Percentiles rank a stretch among this genome's conserved stretches.
These are phyloP conservation scores for Colletotrichum paranaense DNA, from an alignment of 2,329 filamentous ascomycete species.

Conservation along the genomic window DNA sequence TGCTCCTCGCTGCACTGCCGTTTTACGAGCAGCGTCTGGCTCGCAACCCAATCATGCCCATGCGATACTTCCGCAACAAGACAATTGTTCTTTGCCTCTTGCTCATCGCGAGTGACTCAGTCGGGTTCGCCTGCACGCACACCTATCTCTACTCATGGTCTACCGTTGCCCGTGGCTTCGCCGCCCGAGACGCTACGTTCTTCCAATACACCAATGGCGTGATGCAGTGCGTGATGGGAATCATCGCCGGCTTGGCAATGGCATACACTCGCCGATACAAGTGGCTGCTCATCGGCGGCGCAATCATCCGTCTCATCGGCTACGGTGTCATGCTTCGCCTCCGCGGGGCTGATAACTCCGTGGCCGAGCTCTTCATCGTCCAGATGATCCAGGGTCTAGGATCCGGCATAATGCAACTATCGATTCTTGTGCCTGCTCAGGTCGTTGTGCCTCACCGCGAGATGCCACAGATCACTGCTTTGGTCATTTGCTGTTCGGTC, in stretches of 20 bases:
- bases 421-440: conserved; percentile 43
- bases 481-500: conserved; percentile 44
- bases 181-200: conserved; percentile 42
- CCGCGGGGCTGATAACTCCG: conserved; percentile 41
- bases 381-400: conserved; percentile 46
- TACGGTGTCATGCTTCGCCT: conserved; percentile 48
- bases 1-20: conserved; percentile 58
- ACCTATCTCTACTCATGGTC: conserved; percentile 56
- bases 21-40: conserved; percentile 60
- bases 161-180: conserved; percentile 47
- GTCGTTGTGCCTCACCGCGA: conserved; percentile 43
- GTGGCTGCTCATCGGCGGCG: conserved; percentile 43
- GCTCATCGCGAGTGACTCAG: conserved; percentile 40
- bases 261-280: conserved; percentile 46
- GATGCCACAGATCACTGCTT: conserved; percentile 46
- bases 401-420: conserved; percentile 44
- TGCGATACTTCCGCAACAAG: conserved; percentile 46
- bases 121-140: conserved; percentile 47
- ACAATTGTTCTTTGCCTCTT: conserved; percentile 41
- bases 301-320: conserved; percentile 45
- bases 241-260: conserved; percentile 52
- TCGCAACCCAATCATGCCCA: conserved; percentile 58
- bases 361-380: conserved; percentile 51
- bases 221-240: conserved; percentile 50
- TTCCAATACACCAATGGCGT: conserved; percentile 48